These are phyloP conservation scores for Sclerotiophoma versabilis DNA, from an alignment of 2,329 filamentous ascomycete genomes.

Conservation along the genomic window DNA sequence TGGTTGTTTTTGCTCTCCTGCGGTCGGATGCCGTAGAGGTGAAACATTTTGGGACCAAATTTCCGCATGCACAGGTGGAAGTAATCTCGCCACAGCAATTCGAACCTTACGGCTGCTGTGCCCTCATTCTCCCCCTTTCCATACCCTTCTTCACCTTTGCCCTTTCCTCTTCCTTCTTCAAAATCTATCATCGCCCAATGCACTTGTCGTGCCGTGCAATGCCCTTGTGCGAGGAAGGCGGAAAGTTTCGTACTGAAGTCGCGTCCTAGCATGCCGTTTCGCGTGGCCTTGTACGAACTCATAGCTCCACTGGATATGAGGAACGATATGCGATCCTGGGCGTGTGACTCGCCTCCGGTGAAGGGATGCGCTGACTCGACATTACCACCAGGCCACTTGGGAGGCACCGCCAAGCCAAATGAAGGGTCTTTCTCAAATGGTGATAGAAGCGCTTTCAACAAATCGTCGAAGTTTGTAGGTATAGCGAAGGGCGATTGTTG, in stretches of 20 bases:
- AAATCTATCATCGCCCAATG: conserved; percentile 73
- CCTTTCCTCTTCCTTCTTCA: conserved; percentile 65
- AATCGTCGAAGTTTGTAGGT: conserved; percentile 60
- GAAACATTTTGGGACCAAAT: conserved; percentile 70
- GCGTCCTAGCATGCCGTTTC: conserved; percentile 73
- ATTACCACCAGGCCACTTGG: conserved; percentile 59
- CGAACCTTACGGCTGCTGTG: conserved; percentile 72
- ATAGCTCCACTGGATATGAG: conserved; percentile 68
- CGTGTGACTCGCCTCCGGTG: conserved; percentile 70
- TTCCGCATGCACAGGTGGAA: conserved; percentile 79
- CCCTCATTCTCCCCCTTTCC: conserved; percentile 76
- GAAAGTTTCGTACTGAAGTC: conserved; percentile 81
- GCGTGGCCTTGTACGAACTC: conserved; percentile 71
- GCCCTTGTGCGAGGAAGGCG: conserved; percentile 74
- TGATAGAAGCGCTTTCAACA: conserved; percentile 63
- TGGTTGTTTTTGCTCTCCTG: conserved; percentile 28
- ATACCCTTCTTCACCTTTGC: conserved; percentile 58
- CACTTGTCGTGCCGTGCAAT: conserved; percentile 74
- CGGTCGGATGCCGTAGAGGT: conserved; percentile 68
- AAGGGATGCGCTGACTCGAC: conserved; percentile 70
- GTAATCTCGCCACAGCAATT: conserved; percentile 79
- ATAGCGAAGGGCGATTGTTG: conserved; percentile 70
- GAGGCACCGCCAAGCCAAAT: conserved; percentile 59
- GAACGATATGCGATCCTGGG: conserved; percentile 64
- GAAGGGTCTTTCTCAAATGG: conserved; percentile 60